Evolutionary conservation across 1,284 basidiomycete genomes (phyloP).

Genomic region (Rhodotorula sp.): DNA sequence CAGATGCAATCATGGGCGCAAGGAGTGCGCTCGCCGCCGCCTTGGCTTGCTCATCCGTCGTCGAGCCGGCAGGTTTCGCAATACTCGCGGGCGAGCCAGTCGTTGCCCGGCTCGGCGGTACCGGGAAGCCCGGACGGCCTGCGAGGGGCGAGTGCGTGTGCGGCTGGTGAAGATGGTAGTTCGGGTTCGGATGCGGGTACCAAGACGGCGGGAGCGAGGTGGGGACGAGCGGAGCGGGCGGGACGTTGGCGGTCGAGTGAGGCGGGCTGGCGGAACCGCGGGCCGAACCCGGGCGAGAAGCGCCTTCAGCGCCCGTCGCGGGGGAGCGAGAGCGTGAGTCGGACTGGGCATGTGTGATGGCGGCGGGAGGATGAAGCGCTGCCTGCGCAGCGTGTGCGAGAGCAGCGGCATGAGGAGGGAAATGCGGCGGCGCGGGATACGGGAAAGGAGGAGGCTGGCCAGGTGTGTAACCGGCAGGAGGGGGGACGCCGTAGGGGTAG

Average conservation of each 20-base stretch:
- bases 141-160: constrained; percentile 37
- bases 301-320: neutral
- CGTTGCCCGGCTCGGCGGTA: constrained; percentile 8
- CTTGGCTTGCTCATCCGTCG: neutral
- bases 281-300: constrained; percentile 7
- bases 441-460: constrained; percentile 26
- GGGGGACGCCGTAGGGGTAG: constrained; percentile 31
- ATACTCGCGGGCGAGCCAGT: constrained; percentile 16
- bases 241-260: neutral
- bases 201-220: constrained; percentile 11
- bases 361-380: constrained; percentile 11
- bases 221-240: neutral
- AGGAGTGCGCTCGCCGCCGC: neutral
- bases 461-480: constrained; percentile 26
- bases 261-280: constrained; percentile 21
- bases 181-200: constrained; percentile 37
- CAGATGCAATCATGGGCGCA: neutral
- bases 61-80: neutral
- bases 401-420: constrained; percentile 22
- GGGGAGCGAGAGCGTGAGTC: constrained; percentile 35
- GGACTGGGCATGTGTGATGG: constrained; percentile 34
- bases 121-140: neutral
- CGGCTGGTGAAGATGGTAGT: constrained; percentile 35
- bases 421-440: constrained; percentile 16
- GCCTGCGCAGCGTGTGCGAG: constrained; percentile 35